Evolutionary conservation across 805 yeast species (phyloP).

Genomic region (Torulaspora franciscae): DNA sequence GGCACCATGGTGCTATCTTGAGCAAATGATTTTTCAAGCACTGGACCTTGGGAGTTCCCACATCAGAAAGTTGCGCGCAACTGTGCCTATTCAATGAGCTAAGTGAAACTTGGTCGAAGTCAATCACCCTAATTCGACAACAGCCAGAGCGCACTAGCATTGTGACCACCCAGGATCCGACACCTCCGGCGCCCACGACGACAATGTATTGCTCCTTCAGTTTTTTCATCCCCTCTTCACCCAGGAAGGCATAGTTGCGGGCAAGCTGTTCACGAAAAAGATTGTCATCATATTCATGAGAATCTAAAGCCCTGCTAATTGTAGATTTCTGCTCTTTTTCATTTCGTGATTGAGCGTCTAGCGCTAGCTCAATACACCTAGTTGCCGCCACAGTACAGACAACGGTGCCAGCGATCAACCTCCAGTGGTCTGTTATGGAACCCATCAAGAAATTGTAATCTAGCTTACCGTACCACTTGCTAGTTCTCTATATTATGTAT

Average conservation of each 20-base stretch:
- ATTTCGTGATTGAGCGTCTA: conserved; percentile 20
- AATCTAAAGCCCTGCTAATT: conserved; percentile 2
- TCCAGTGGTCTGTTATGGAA: conserved; percentile 22
- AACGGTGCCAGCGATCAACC: conserved; percentile 32
- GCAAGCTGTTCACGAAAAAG: conserved; percentile 89
- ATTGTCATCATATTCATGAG: conserved; percentile 49
- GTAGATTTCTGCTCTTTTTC: not conserved
- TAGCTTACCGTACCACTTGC: not conserved
- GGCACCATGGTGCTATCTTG: conserved; percentile 90
- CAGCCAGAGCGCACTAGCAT: conserved; percentile 92
- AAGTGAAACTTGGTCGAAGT: conserved; percentile 92
- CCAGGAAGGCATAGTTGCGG: conserved; percentile 85
- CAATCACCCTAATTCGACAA: conserved; percentile 70
- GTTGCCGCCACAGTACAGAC: conserved; percentile 33
- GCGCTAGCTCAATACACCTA: conserved; percentile 29
- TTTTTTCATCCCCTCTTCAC: conserved; percentile 74
- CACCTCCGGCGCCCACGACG: conserved; percentile 95
- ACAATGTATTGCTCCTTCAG: conserved; percentile 69
- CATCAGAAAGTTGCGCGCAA: conserved; percentile 86
- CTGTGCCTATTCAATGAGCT: conserved; percentile 93
- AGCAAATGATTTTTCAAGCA: conserved; percentile 64
- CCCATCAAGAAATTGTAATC: not conserved
- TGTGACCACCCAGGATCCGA: conserved; percentile 93
- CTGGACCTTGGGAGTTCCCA: conserved; percentile 85
- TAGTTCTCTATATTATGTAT: not conserved